Conservation (phyloP, 306 rosid genomes). For the Sechiopsis laciniata region DNA sequence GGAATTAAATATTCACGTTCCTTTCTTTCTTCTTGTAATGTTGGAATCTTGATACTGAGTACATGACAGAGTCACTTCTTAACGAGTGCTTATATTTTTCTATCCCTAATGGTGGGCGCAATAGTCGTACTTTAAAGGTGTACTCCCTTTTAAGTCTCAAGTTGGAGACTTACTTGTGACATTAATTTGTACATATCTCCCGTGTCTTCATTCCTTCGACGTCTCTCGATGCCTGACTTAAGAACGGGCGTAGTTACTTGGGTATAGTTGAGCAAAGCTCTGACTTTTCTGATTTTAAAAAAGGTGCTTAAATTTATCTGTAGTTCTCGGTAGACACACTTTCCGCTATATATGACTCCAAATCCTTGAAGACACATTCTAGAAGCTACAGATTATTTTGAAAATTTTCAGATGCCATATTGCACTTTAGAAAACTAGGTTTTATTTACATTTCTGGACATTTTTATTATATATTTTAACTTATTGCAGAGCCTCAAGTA, state of each 20-base stretch:
- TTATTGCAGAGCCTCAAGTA: too few species aligned
- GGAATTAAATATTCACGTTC: constrained; percentile 45
- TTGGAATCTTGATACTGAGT: background rate
- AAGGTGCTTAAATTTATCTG: background rate
- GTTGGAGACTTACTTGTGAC: too few species aligned
- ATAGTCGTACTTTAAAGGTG: too few species aligned
- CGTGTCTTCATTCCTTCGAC: too few species aligned
- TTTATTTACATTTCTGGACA: background rate
- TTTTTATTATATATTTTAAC: too few species aligned
- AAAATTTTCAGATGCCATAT: background rate
- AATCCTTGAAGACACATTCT: background rate
- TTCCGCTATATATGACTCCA: background rate
- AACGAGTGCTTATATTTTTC: background rate
- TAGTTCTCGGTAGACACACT: background rate
- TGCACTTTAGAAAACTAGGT: background rate
- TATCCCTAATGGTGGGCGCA: too few species aligned
- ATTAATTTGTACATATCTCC: too few species aligned
- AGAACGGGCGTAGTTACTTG: too few species aligned
- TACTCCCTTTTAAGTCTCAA: too few species aligned
- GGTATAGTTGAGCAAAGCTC: too few species aligned
- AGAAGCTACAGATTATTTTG: background rate
- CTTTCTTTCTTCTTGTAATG: background rate
- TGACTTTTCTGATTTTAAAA: too few species aligned
- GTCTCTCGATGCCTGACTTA: too few species aligned
- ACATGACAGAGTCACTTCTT: background rate